These are phyloP conservation scores for Exobasidium cylindrosporum DNA, from an alignment of 1,284 basidiomycete species.

Conservation along the genomic window DNA sequence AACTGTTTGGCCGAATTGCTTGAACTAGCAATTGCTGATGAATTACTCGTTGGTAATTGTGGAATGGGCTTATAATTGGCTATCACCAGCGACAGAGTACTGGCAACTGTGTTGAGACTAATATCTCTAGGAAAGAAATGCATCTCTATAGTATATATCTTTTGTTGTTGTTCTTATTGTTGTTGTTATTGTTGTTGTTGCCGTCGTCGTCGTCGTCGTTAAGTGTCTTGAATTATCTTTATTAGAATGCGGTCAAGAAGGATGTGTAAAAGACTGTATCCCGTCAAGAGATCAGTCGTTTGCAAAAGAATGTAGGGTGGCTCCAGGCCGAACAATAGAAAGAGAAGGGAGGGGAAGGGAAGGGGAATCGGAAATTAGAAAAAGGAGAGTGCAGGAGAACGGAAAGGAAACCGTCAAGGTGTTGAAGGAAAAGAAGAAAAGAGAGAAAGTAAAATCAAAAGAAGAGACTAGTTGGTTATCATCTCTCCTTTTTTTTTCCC, in stretches of 20 bases:
- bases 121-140: constrained; percentile 28
- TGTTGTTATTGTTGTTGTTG: neutral
- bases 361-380: neutral
- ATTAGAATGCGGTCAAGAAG: neutral
- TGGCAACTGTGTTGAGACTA: constrained; percentile 34
- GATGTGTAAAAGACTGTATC: neutral
- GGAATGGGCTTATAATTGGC: constrained; percentile 55
- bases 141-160: constrained; percentile 19
- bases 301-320: neutral
- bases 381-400: too few relatives aligned
- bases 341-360: constrained; percentile 4
- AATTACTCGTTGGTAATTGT: constrained; percentile 22
- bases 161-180: neutral
- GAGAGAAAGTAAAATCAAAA: too few relatives aligned
- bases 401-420: neutral
- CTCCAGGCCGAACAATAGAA: constrained; percentile 12
- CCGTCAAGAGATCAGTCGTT: constrained; percentile 15
- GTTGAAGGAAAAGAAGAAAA: neutral
- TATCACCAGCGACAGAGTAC: constrained; percentile 42
- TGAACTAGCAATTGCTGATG: neutral
- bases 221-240: neutral
- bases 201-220: neutral
- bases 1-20: neutral
- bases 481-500: too few relatives aligned
- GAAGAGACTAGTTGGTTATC: too few relatives aligned